These are phyloP conservation scores for Macrolepiota fuliginosa DNA, from an alignment of 768 basidiomycete genomes.

Conservation along the genomic window DNA sequence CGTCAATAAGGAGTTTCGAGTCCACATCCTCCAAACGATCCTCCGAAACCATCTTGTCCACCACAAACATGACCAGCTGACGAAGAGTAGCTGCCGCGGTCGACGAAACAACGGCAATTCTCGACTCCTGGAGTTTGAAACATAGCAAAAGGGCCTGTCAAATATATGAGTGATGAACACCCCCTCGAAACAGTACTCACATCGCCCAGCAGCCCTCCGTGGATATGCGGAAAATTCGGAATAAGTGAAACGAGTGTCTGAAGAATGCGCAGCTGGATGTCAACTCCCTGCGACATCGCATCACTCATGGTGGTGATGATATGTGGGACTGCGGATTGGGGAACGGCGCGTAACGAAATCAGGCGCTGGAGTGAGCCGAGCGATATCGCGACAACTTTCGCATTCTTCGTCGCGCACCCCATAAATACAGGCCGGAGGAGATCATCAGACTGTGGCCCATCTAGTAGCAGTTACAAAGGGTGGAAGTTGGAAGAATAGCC, in stretches of 20 bases:
- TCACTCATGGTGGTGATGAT: constrained; percentile 85
- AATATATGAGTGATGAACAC: neutral
- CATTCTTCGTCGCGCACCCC: constrained; percentile 90
- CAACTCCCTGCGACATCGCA: constrained; percentile 91
- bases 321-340: constrained; percentile 70
- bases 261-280: constrained; percentile 92
- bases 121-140: constrained; percentile 93
- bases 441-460: constrained; percentile 77
- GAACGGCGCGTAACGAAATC: constrained; percentile 83
- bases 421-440: constrained; percentile 87
- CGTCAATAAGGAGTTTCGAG: constrained; percentile 33
- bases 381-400: constrained; percentile 91
- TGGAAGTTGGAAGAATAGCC: neutral
- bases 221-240: constrained; percentile 81
- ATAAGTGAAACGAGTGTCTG: constrained; percentile 91
- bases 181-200: constrained; percentile 42
- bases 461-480: constrained; percentile 28
- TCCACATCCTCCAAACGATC: constrained; percentile 46
- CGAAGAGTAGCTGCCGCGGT: constrained; percentile 96
- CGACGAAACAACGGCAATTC: constrained; percentile 94
- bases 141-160: constrained; percentile 83
- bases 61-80: constrained; percentile 96
- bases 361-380: constrained; percentile 89
- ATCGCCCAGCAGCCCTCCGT: constrained; percentile 77
- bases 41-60: constrained; percentile 89